These are phyloP conservation scores for Byssochlamys sp. DNA, from an alignment of 2,329 filamentous ascomycete species.

Conservation along the genomic window DNA sequence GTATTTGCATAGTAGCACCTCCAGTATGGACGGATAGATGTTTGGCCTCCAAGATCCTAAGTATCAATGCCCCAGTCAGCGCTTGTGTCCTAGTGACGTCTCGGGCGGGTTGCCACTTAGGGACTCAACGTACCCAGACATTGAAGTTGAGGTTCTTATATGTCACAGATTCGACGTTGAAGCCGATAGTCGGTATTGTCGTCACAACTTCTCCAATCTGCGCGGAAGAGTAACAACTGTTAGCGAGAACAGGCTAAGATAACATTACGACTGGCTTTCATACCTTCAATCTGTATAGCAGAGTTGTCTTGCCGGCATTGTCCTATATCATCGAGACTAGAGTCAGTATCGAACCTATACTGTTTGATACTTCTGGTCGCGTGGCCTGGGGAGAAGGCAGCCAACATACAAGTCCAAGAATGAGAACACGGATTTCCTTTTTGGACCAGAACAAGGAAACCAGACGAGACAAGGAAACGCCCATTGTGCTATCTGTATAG, in stretches of 20 bases:
- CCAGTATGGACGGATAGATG: constrained; percentile 98
- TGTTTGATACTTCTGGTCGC: constrained; percentile 10
- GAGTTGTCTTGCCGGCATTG: constrained; percentile 94
- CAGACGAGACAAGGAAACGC: constrained; percentile 47
- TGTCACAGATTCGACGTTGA: constrained; percentile 97
- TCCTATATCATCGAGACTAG: constrained; percentile 49
- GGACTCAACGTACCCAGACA: constrained; percentile 65
- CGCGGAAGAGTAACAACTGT: constrained; percentile 4
- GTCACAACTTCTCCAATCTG: constrained; percentile 98
- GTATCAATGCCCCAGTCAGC: background rate
- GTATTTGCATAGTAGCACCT: constrained; percentile 99
- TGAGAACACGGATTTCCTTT: constrained; percentile 96
- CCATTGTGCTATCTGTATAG: constrained; percentile 36
- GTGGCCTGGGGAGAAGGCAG: constrained; percentile 1
- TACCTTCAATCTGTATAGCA: constrained; percentile 93
- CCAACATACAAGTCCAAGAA: constrained; percentile 71
- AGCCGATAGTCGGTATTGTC: constrained; percentile 97
- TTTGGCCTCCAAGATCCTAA: constrained; percentile 89
- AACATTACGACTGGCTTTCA: constrained; percentile 1
- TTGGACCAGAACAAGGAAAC: constrained; percentile 77
- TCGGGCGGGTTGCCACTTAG: background rate
- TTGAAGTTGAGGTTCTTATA: constrained; percentile 99
- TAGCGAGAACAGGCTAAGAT: constrained; percentile 3
- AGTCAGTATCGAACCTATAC: constrained; percentile 9
- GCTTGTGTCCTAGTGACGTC: background rate